Evolutionary conservation across 495 filamentous ascomycete species (phyloP), one percentile per base, ranked within the genome.

Genomic region (Thermothielavioides terrestris): DNA sequence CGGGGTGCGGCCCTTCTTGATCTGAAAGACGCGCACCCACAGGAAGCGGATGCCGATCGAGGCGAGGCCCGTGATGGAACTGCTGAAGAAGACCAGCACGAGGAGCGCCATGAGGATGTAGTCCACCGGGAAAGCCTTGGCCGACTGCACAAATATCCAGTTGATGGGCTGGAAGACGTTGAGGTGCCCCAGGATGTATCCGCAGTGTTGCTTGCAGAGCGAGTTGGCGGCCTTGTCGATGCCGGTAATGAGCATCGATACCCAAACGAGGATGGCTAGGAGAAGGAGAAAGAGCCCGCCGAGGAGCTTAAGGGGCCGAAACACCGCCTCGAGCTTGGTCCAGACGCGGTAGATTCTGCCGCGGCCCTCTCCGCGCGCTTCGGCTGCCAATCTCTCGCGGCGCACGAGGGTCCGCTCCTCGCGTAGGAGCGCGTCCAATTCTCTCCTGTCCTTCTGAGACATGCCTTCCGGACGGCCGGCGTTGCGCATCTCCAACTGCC

Each of bases 221-320:
- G 89, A 95, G 68, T 97, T 96, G 57, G 84, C 88, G 15, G 88
- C 86, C 68, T 98, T 97, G 75, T 98, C 92, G 63, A 96, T 90
- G 52, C 82, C 82, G 0, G 91, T 98, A 59, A 97, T 81, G 46
- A 97, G 77, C 94, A 97, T 98, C 25, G 85, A 91, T 8, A 83
- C 75, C 81, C 88, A 95, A 53, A 89, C 76, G 18, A 90, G 47
- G 25, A 95, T 64, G 8, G 85, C 70, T 22, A 94, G 51, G 15
- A 80, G 48, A 2, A 95, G 71, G 15, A 96, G 70, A 6, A 94
- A 45, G 45, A 95, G 76, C 15, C 92, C 94, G 12, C 86, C 84
- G 21, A 96, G 56, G 21, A 97, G 81, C 66, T 91, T 92, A 54
- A 98, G 68, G 0, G 92, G 92, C 14, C 89, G 77, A 62, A 80